Evolutionary conservation across 1,284 basidiomycete species (phyloP).

Genomic region (Cutaneotrichosporon dermatis): DNA sequence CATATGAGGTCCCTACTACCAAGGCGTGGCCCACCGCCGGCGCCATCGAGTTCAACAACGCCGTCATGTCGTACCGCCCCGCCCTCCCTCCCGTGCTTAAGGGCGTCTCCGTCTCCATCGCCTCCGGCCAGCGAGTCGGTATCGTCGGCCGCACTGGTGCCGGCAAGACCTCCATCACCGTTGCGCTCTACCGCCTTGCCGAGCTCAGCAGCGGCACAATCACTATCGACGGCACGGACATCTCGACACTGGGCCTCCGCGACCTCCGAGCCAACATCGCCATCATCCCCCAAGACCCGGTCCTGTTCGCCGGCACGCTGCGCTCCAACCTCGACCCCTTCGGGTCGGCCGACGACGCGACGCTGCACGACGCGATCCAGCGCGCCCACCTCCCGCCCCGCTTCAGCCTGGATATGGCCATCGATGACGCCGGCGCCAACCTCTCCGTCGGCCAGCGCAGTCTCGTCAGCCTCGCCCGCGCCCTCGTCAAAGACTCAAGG

Average conservation of each 20-base stretch:
- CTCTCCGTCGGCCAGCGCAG: slow-evolving; percentile 12
- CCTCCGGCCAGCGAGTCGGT: slow-evolving; percentile 50
- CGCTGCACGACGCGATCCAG: slow-evolving; percentile 73
- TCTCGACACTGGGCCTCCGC: slow-evolving; percentile 52
- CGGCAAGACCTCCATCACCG: slow-evolving; percentile 59
- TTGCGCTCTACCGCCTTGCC: slow-evolving; percentile 52
- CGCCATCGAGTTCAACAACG: slow-evolving; percentile 39
- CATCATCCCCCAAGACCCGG: slow-evolving; percentile 81
- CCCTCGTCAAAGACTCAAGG: slow-evolving; percentile 63
- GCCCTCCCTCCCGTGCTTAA: slow-evolving; percentile 52
- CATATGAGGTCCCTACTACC: slow-evolving; percentile 56
- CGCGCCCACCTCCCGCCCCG: slow-evolving; percentile 57
- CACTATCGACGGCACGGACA: slow-evolving; percentile 50
- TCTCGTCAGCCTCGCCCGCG: slow-evolving; percentile 61
- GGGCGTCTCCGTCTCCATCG: background rate
- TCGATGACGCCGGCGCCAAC: slow-evolving; percentile 33
- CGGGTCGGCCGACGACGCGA: slow-evolving; percentile 55
- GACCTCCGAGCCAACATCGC: slow-evolving; percentile 50
- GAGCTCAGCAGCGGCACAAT: slow-evolving; percentile 50
- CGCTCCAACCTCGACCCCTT: slow-evolving; percentile 70
- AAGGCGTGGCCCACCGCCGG: slow-evolving; percentile 44
- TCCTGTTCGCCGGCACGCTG: slow-evolving; percentile 57
- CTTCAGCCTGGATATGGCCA: slow-evolving; percentile 57
- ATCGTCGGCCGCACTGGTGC: slow-evolving; percentile 53
- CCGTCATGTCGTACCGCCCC: slow-evolving; percentile 49